Percentiles rank a stretch among this genome's conserved stretches.
phyloP scores from a whole-genome alignment of 371 early-diverging fungal genomes.

The Syncephalis fuscata region DNA sequence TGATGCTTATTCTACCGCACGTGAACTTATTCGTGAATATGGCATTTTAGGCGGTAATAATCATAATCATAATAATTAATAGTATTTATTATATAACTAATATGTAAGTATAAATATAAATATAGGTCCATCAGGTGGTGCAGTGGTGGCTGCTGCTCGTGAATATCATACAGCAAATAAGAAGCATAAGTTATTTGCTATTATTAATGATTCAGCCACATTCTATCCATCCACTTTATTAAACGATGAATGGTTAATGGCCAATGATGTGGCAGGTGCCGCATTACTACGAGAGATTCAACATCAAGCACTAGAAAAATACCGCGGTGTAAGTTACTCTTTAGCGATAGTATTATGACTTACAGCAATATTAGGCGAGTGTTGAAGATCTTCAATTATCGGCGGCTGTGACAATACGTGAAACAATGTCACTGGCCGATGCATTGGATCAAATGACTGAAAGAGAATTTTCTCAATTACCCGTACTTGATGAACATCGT shows the following conservation, averaged over 20 bases:
- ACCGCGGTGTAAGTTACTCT: too few relatives aligned
- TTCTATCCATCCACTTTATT: constrained; percentile 51
- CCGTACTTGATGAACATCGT: constrained; percentile 46
- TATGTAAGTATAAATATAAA: too few relatives aligned
- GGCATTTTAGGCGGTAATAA: constrained; percentile 45
- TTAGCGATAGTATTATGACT: too few relatives aligned
- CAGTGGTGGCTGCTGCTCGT: constrained; percentile 45
- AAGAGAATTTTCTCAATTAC: constrained; percentile 74
- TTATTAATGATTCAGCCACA: constrained; percentile 50
- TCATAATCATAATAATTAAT: too few relatives aligned
- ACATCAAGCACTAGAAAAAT: too few relatives aligned
- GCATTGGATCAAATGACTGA: constrained; percentile 66
- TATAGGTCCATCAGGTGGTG: constrained; percentile 49
- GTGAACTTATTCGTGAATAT: constrained; percentile 43
- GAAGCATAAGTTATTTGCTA: constrained; percentile 13
- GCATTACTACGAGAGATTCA: constrained; percentile 42
- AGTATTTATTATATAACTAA: too few relatives aligned
- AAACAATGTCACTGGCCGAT: constrained; percentile 27
- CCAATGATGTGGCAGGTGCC: constrained; percentile 52
- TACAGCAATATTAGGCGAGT: too few relatives aligned
- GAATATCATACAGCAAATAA: constrained; percentile 15
- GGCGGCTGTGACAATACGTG: constrained; percentile 55
- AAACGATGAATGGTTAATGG: constrained; percentile 58
- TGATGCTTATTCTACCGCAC: constrained; percentile 53
- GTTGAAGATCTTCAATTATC: constrained; percentile 78